Evolutionary conservation across 1,284 basidiomycete species (phyloP).

Genomic region (Microbotryum violaceum): DNA sequence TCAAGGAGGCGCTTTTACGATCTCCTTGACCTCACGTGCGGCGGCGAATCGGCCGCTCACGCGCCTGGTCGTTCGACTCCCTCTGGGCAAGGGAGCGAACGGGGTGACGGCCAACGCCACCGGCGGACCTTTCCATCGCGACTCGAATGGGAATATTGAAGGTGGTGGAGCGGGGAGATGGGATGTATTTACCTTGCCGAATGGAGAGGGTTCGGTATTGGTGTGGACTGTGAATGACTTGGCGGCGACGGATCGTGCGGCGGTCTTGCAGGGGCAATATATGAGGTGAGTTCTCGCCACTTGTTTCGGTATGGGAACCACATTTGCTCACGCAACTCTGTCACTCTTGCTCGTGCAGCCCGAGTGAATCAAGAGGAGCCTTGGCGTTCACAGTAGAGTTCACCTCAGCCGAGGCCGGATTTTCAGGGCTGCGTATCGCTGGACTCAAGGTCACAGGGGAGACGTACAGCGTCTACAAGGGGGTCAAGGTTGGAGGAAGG

Average conservation of each 20-base stretch:
- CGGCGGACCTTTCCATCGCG: conserved; percentile 11
- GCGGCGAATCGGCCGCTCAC: conserved; percentile 6
- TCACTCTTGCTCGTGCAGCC: conserved; percentile 6
- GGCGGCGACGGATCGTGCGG: conserved; percentile 16
- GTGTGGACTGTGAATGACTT: conserved; percentile 20
- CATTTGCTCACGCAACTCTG: not conserved
- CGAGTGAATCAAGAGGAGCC: not conserved
- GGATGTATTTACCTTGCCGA: conserved; percentile 6
- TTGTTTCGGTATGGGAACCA: too few species aligned
- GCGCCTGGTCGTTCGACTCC: conserved; percentile 16
- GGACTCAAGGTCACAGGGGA: conserved; percentile 13
- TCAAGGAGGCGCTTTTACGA: conserved; percentile 14
- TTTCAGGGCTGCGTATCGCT: conserved; percentile 20
- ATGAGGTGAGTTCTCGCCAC: conserved; percentile 1
- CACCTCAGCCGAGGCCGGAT: conserved; percentile 10
- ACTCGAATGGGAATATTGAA: conserved; percentile 8
- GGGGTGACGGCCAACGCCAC: conserved; percentile 1
- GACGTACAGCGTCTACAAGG: conserved; percentile 25
- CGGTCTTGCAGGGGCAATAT: conserved; percentile 17
- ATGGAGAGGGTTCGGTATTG: not conserved
- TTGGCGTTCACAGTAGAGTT: conserved; percentile 20
- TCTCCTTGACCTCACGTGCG: conserved; percentile 17
- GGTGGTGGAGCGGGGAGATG: conserved; percentile 26
- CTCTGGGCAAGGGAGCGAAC: conserved; percentile 15
- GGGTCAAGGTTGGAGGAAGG: conserved; percentile 17